Evolutionary conservation across 2,329 filamentous ascomycete species (phyloP).

Genomic region (Simplicillium aogashimaense): DNA sequence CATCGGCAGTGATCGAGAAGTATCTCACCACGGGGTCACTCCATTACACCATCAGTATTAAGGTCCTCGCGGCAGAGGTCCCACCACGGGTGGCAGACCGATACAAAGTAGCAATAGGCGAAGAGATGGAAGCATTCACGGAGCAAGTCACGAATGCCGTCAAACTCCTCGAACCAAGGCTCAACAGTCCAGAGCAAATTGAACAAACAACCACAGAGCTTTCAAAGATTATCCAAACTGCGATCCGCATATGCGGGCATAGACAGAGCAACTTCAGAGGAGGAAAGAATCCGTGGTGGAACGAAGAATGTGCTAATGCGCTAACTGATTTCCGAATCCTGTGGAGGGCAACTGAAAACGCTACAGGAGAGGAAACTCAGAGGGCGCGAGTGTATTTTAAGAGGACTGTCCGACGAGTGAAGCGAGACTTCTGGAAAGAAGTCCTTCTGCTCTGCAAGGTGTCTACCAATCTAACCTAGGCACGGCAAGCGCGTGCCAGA

Average conservation of each 20-base stretch:
- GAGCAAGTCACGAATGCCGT: too few relatives aligned
- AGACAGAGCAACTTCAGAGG: not conserved
- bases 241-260: too few relatives aligned
- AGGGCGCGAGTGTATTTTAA: not conserved
- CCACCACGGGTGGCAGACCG: not conserved
- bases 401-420: not conserved
- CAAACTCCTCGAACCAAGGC: too few relatives aligned
- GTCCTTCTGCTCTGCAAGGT: slow-evolving; percentile 24
- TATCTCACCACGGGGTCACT: slow-evolving; percentile 1
- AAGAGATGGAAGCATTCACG: too few relatives aligned
- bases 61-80: not conserved
- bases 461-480: slow-evolving; percentile 29
- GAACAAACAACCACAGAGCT: too few relatives aligned
- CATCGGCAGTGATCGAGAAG: not conserved
- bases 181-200: too few relatives aligned
- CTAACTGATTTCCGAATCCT: not conserved
- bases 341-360: not conserved
- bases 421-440: slow-evolving; percentile 1
- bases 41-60: not conserved
- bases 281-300: slow-evolving; percentile 2
- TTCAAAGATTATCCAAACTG: too few relatives aligned
- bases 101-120: not conserved
- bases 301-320: slow-evolving; percentile 1
- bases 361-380: not conserved
- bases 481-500: slow-evolving; percentile 26